A percentile compares a stretch with the other conserved stretches of the same genome.
phyloP scores from a whole-genome alignment of 192 early-diverging fungal genomes.

The Rhizophlyctis rosea region DNA sequence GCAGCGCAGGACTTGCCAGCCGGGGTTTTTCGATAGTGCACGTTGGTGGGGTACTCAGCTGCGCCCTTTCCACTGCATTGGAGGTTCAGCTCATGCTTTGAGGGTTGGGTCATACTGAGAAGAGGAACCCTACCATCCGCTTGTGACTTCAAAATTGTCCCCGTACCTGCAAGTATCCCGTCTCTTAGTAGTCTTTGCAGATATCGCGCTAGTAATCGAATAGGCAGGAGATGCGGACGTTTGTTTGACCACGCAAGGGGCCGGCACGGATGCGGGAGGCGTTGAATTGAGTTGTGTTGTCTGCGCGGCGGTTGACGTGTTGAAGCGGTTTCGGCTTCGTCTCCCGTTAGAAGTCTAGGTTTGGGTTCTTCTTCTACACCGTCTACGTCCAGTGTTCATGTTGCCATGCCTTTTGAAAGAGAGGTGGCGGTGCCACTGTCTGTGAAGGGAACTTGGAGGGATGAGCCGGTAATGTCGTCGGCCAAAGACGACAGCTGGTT shows the following conservation, averaged over 20 bases:
- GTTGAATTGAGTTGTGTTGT: slow-evolving; percentile 54
- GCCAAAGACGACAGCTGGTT: too few species aligned
- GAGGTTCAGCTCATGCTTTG: too few species aligned
- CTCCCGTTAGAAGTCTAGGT: slow-evolving; percentile 20
- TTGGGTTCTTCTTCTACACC: slow-evolving; percentile 19
- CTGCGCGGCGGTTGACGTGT: slow-evolving; percentile 57
- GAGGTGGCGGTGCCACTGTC: slow-evolving; percentile 43
- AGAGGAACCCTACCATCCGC: too few species aligned
- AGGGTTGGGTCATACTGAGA: too few species aligned
- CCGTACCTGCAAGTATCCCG: slow-evolving; percentile 86
- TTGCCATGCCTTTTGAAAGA: slow-evolving; percentile 37
- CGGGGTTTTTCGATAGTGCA: too few species aligned
- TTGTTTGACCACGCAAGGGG: slow-evolving; percentile 65
- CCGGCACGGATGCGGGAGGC: slow-evolving; percentile 60
- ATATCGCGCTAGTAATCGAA: slow-evolving; percentile 98
- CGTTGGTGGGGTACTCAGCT: too few species aligned
- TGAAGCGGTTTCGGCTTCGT: slow-evolving; percentile 34
- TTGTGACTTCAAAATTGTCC: slow-evolving; percentile 95
- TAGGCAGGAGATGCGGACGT: slow-evolving; percentile 74
- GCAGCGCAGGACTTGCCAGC: too few species aligned
- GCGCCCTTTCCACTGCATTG: too few species aligned
- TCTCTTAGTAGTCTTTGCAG: slow-evolving; percentile 96
- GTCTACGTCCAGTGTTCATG: slow-evolving; percentile 50
- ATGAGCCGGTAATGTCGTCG: background rate
- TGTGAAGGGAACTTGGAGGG: slow-evolving; percentile 13